Base-by-base conservation (phyloP, 2,329 filamentous ascomycete genomes). In the Trichoderma asperellum region DNA sequence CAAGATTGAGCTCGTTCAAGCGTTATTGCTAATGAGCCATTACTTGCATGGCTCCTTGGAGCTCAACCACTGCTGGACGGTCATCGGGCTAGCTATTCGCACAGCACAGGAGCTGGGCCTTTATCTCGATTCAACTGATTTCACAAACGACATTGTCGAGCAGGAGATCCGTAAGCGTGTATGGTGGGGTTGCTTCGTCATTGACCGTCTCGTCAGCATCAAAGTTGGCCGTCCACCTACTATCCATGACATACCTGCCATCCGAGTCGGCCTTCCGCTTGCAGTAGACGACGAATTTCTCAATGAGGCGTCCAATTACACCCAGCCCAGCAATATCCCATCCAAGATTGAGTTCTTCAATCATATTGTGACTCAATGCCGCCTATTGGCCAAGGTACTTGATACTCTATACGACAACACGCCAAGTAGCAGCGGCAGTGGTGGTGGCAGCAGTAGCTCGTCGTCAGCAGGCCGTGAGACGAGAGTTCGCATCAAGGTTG, bases 151-250 rank as follows among this genome's bases (percentile, higher is more conserved):
- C 10, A 58, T 58, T 24, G 29, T 66, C 11, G 63, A 66, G 53
- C 63, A 66, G 63, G 63, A 66, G 63, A 66, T 58, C 35, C 63
- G 63, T n/a, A 66, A 66, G 53, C 63, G 63, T 12, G 63, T 66
- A n/a, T 66, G 63, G 63, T 66, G 63, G 63, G 63, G 63, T 5
- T 66, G 63, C 53, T 66, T 66, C 53, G 63, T 66, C 4, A 66
- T 66, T 24, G 63, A 66, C 37, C 63, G 63, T 29, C 63, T 66
- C n/a, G 63, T 66, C 27, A 66, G 63, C 53, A 57, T 66, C 63
- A 66, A 66, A 40, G 63, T 66, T 10, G 63, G 63, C 3, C 63
- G 63, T n/a, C 63, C 63, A 1, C 63, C 63, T n/a, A 66, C 63
- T 10, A 66, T 66, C 16, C 63, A 66, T 18, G 63, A 66, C 29